Base-by-base conservation (phyloP, 2,329 filamentous ascomycete genomes). In the Aspergillus luchuensis region DNA sequence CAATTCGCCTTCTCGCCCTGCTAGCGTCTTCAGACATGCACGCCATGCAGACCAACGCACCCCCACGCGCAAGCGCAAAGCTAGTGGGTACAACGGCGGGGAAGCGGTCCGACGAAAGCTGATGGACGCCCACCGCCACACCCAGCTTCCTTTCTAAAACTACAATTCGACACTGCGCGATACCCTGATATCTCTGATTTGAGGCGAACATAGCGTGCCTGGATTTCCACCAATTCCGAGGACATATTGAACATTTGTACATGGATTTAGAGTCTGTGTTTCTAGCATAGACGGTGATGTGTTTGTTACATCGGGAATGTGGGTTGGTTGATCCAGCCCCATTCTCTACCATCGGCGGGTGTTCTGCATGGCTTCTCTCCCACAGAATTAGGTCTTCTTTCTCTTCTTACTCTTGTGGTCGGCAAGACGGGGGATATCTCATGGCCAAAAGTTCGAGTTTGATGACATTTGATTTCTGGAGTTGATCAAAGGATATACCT, bases 51-150 rank as follows among this genome's bases (percentile, higher is more conserved):
- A 79, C 62, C 72, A 74, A 53, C 74, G 75, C 38, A 77, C 77
- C 4, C 76, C 76, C 8, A 75, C 76, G 28, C 71, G 77, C 51
- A 79, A 77, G 59, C 76, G 77, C 63, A 76, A 76, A 64, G 68
- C 71, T 6, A 75, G 66, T 62, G 73, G 67, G 33, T 76, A 75
- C 59, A 64, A 72, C 23, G 73, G 75, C 30, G 77, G 77, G 13
- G 77, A 79, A 59, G 75, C 77, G 30, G 77, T 79, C 49, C 74
- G 77, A 54, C 76, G 77, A 48, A 79, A 79, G 70, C 69, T 79
- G 19, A 74, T 79, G 68, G 76, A 79, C 60, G 75, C 77, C 13
- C 77, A 78, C 55, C 75, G 75, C 23, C 75, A 73, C 60, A 72
- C 68, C 45, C 75, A 77, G 54, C 67, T 78, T 38, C 72, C 76